Percentiles rank a stretch among this genome's conserved stretches.
These are phyloP conservation scores for Scutellaria galericulata DNA, from an alignment of 257 asterid species.

Conservation along the genomic window DNA sequence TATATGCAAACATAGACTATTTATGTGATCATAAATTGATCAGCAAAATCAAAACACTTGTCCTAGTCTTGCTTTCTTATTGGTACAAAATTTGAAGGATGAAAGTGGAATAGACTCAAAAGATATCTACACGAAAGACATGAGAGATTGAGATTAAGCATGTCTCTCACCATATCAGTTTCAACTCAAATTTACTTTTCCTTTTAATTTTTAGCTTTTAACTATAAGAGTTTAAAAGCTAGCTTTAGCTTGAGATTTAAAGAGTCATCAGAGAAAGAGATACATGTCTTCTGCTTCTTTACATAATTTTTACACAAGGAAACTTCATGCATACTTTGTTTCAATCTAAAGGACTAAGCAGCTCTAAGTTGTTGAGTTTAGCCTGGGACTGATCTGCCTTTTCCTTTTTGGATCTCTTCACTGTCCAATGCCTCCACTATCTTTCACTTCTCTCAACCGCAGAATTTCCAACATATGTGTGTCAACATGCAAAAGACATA, in stretches of 20 bases:
- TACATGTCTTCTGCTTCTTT: too few species aligned
- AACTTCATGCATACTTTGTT: conserved; percentile 25
- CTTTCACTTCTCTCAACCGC: conserved; percentile 1
- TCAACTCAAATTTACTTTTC: conserved; percentile 9
- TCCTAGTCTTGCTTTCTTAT: too few species aligned
- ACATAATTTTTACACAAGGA: conserved; percentile 35
- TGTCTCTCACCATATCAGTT: background rate
- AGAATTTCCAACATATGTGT: background rate
- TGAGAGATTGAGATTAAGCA: background rate
- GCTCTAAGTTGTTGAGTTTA: conserved; percentile 38
- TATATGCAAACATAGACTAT: too few species aligned
- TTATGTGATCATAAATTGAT: too few species aligned
- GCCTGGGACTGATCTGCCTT: too few species aligned
- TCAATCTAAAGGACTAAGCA: conserved; percentile 14
- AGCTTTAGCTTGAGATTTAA: conserved; percentile 5
- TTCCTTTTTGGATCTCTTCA: background rate
- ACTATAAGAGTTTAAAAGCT: conserved; percentile 9
- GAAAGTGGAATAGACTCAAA: background rate
- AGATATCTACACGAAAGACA: background rate
- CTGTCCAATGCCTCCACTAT: background rate
- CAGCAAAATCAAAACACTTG: too few species aligned
- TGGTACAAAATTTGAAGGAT: background rate
- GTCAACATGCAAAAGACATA: too few species aligned
- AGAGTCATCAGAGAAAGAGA: conserved; percentile 17
- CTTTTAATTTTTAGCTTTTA: background rate